These are phyloP conservation scores for Metschnikowia lachancei DNA, from an alignment of 805 yeast genomes.

Conservation along the genomic window DNA sequence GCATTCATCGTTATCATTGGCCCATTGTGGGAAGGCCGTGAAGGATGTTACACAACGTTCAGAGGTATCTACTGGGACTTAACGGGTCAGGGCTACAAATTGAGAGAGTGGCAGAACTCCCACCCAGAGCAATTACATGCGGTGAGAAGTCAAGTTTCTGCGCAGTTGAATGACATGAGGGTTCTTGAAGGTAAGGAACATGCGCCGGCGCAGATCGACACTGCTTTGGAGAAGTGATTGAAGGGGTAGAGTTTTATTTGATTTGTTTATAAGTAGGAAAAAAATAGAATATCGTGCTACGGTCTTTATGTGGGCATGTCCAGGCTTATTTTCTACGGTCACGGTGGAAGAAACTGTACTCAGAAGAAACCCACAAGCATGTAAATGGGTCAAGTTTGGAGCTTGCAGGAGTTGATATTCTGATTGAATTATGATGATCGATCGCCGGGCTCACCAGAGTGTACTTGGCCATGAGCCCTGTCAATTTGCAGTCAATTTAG, in stretches of 20 bases:
- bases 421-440: too few relatives aligned
- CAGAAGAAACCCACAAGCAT: too few relatives aligned
- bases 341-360: too few relatives aligned
- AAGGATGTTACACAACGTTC: constrained; percentile 57
- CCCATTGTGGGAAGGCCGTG: constrained; percentile 75
- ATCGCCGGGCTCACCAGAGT: too few relatives aligned
- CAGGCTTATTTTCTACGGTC: too few relatives aligned
- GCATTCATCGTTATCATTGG: constrained; percentile 60
- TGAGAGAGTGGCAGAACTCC: constrained; percentile 69
- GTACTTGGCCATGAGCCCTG: too few relatives aligned
- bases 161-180: constrained; percentile 17
- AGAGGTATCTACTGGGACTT: constrained; percentile 87
- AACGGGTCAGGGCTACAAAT: constrained; percentile 70
- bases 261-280: background rate
- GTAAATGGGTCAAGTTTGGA: too few relatives aligned
- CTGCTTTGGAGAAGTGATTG: constrained; percentile 9
- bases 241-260: background rate
- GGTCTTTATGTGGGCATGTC: too few relatives aligned
- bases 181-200: constrained; percentile 15
- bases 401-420: too few relatives aligned
- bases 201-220: constrained; percentile 16
- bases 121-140: constrained; percentile 77
- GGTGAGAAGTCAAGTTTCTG: constrained; percentile 59
- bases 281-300: too few relatives aligned
- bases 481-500: too few relatives aligned